These are phyloP conservation scores for Mortierella hygrophila DNA, from an alignment of 192 early-diverging fungal genomes.

Conservation along the genomic window DNA sequence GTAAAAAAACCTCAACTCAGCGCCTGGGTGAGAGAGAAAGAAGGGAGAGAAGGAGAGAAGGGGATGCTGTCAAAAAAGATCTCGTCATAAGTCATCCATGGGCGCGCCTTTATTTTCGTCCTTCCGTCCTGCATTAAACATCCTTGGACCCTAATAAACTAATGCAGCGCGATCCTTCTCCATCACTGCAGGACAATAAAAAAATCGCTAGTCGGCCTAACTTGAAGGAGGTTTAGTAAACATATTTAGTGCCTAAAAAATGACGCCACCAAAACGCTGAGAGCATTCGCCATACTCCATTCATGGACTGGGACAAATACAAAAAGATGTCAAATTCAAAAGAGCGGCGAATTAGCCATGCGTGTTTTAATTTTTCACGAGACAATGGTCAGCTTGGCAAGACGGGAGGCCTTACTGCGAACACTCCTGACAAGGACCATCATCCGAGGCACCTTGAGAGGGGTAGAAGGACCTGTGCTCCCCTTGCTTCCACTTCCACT, in stretches of 20 bases:
- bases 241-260: not conserved
- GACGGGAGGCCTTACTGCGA: constrained; percentile 62
- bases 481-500: not conserved
- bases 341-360: not conserved
- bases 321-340: not conserved
- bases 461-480: not conserved
- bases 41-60: not conserved
- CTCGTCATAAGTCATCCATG: not conserved
- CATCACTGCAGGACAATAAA: not conserved
- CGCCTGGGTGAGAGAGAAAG: not conserved
- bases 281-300: not conserved
- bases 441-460: constrained; percentile 35
- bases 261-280: not conserved
- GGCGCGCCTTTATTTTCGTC: not conserved
- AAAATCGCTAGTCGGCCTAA: not conserved
- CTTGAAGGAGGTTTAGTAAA: not conserved
- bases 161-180: not conserved
- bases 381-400: constrained; percentile 60
- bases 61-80: not conserved
- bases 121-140: not conserved
- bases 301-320: too few relatives aligned
- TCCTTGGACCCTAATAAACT: not conserved
- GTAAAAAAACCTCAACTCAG: not conserved
- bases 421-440: constrained; percentile 67
- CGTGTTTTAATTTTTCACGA: not conserved